Evolutionary conservation across 306 rosid species (phyloP).

Genomic region (Vachellia collinsii): DNA sequence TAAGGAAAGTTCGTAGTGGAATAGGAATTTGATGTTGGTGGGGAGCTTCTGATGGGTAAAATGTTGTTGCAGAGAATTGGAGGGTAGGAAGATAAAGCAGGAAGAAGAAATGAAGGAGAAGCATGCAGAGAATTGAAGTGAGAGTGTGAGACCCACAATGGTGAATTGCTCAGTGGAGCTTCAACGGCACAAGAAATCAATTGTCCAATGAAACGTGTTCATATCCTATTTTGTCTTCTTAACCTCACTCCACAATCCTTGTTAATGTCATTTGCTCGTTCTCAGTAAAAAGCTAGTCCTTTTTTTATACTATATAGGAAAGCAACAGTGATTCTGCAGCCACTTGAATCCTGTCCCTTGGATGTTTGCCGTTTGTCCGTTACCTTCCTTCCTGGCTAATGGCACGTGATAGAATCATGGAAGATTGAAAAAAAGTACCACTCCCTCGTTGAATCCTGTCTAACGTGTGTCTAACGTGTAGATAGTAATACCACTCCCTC

Average conservation of each 20-base stretch:
- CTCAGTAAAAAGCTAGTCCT: background rate
- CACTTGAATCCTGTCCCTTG: slow-evolving; percentile 16
- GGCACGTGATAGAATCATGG: background rate
- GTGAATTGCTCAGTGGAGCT: slow-evolving; percentile 29
- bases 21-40: background rate
- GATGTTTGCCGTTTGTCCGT: slow-evolving; percentile 5
- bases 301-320: background rate
- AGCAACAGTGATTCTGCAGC: slow-evolving; percentile 15
- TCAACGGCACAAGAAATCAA: slow-evolving; percentile 17
- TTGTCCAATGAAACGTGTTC: slow-evolving; percentile 9
- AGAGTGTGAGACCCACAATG: slow-evolving; percentile 28
- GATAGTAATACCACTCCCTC: no score
- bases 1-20: slow-evolving; percentile 24
- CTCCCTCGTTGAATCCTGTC: no score
- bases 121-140: background rate
- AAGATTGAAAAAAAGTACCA: no score
- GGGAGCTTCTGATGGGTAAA: background rate
- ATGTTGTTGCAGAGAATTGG: slow-evolving; percentile 15
- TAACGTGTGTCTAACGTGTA: no score
- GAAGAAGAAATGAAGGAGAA: slow-evolving; percentile 17
- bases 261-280: slow-evolving; percentile 6
- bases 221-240: slow-evolving; percentile 26
- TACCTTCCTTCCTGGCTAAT: slow-evolving; percentile 8
- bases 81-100: slow-evolving; percentile 23
- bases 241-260: background rate